Evolutionary conservation across 139 green algal genomes (phyloP).

Genomic region (Picocystis salinarum): DNA sequence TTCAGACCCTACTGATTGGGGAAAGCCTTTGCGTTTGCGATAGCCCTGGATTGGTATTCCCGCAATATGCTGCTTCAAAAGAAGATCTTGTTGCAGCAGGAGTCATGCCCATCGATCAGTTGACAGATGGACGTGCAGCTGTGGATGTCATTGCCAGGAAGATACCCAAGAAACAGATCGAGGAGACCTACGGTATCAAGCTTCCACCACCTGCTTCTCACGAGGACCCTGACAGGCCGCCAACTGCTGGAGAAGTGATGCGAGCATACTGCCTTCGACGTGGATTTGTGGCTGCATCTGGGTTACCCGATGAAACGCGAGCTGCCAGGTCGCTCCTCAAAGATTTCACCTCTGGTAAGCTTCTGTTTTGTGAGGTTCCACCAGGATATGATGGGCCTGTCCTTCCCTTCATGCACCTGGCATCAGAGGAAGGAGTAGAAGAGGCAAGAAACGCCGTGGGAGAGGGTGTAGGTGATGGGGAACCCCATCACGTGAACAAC

Average conservation of each 20-base stretch:
- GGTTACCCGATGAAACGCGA: constrained; percentile 69
- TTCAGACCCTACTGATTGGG: constrained; percentile 65
- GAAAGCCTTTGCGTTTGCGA: not conserved
- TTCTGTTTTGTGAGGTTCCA: constrained; percentile 61
- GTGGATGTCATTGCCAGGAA: constrained; percentile 42
- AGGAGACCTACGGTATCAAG: constrained; percentile 50
- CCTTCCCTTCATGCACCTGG: not conserved
- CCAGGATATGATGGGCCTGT: constrained; percentile 17
- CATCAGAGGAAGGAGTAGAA: not conserved
- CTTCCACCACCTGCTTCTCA: constrained; percentile 25
- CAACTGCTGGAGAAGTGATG: constrained; percentile 38
- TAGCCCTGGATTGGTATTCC: constrained; percentile 69
- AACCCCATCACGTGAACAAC: not conserved
- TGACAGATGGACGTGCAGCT: constrained; percentile 69
- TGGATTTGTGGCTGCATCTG: constrained; percentile 25
- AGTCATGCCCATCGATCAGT: constrained; percentile 87
- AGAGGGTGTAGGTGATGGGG: not conserved
- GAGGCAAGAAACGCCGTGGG: not conserved
- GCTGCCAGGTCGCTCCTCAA: constrained; percentile 58
- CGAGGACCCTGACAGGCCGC: constrained; percentile 21
- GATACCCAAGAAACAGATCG: constrained; percentile 30
- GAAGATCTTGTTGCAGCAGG: constrained; percentile 90
- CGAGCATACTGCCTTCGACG: constrained; percentile 22
- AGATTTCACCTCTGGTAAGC: constrained; percentile 75
- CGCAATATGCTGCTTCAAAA: constrained; percentile 63